These are phyloP conservation scores for Aspergillus sp. DNA, from an alignment of 2,329 filamentous ascomycete genomes.

Conservation along the genomic window DNA sequence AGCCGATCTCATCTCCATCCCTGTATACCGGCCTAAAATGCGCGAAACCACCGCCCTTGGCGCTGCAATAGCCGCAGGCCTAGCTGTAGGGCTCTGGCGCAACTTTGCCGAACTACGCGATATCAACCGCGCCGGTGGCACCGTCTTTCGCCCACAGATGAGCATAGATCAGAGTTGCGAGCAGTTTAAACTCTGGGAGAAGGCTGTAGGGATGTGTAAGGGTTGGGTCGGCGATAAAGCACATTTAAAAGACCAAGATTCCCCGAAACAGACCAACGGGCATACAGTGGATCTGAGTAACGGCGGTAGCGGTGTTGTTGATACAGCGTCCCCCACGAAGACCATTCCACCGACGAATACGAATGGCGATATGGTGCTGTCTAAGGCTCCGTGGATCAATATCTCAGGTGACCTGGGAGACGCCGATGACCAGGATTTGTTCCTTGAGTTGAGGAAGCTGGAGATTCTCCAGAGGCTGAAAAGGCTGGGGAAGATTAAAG, in stretches of 20 bases:
- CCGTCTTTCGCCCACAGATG: conserved; percentile 68
- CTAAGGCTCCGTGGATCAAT: conserved; percentile 19
- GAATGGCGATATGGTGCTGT: conserved; percentile 17
- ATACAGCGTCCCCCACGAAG: conserved; percentile 4
- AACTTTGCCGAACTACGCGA: conserved; percentile 70
- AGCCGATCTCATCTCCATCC: conserved; percentile 77
- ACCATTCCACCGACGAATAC: conserved; percentile 9
- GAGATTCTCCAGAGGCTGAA: conserved; percentile 37
- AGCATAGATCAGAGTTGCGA: conserved; percentile 51
- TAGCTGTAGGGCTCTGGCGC: conserved; percentile 76
- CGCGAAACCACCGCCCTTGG: conserved; percentile 83
- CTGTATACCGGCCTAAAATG: conserved; percentile 79
- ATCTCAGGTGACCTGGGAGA: conserved; percentile 30
- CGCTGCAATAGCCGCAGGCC: conserved; percentile 80
- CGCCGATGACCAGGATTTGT: conserved; percentile 37
- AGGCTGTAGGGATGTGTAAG: conserved; percentile 72
- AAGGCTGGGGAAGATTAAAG: conserved; percentile 26
- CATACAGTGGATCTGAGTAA: neutral
- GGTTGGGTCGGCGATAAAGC: conserved; percentile 55
- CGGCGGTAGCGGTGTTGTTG: neutral
- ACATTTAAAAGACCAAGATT: neutral
- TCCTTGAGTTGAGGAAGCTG: conserved; percentile 34
- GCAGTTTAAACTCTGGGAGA: conserved; percentile 68
- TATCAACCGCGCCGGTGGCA: conserved; percentile 69
- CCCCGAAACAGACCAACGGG: neutral